A percentile compares a stretch with the other conserved stretches of the same genome.
phyloP scores from a whole-genome alignment of 352 stramenopile genomes.

The Phytophthora brassicae region DNA sequence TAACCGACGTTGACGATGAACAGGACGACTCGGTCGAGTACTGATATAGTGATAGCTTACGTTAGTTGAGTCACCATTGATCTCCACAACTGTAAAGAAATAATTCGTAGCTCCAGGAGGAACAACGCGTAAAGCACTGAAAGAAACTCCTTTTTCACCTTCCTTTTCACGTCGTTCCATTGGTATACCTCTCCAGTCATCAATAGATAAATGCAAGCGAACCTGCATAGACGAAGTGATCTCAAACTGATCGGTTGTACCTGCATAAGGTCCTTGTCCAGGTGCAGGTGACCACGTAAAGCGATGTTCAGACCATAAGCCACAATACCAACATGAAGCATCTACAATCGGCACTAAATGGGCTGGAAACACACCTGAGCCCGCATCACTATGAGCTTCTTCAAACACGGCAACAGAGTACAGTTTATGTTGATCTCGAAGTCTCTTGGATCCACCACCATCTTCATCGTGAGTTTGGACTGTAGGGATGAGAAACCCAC shows the following conservation, averaged over 20 bases:
- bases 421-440: slow-evolving; percentile 77
- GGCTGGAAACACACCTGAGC: slow-evolving; percentile 46
- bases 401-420: slow-evolving; percentile 78
- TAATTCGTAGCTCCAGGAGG: slow-evolving; percentile 75
- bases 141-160: slow-evolving; percentile 43
- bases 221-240: slow-evolving; percentile 45
- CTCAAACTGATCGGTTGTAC: slow-evolving; percentile 30
- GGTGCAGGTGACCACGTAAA: slow-evolving; percentile 63
- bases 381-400: slow-evolving; percentile 61
- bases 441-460: slow-evolving; percentile 20
- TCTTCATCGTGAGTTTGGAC: slow-evolving; percentile 36
- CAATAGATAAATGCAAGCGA: slow-evolving; percentile 62
- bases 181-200: slow-evolving; percentile 66
- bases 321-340: slow-evolving; percentile 79
- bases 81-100: slow-evolving; percentile 62
- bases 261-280: slow-evolving; percentile 40
- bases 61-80: slow-evolving; percentile 12
- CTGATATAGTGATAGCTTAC: slow-evolving; percentile 52
- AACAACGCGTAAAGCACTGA: slow-evolving; percentile 60
- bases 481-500: slow-evolving; percentile 66
- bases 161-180: slow-evolving; percentile 58
- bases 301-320: slow-evolving; percentile 72
- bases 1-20: slow-evolving; percentile 22
- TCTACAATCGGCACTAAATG: slow-evolving; percentile 61
- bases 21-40: slow-evolving; percentile 24